A percentile compares a stretch with the other conserved stretches of the same genome.
These are phyloP conservation scores for Cynara cardunculus DNA, from an alignment of 129 eudicot genomes.

Conservation along the genomic window DNA sequence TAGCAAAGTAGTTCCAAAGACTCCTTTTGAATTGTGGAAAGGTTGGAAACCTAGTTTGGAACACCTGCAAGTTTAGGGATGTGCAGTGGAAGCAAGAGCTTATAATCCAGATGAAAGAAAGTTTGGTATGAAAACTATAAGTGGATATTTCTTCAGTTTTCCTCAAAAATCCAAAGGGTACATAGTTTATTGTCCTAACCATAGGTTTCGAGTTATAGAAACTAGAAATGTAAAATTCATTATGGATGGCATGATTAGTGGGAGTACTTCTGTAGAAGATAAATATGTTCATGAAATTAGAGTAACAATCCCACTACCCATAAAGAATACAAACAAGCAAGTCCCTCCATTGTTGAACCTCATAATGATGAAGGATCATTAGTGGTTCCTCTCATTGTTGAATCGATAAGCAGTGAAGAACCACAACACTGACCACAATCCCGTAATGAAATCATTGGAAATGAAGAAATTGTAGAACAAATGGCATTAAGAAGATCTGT, in stretches of 20 bases:
- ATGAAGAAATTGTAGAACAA: conserved; percentile 4
- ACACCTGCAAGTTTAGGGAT: too few relatives aligned
- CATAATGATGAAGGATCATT: background rate
- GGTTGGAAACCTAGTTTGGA: too few relatives aligned
- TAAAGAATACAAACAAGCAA: background rate
- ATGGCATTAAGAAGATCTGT: background rate
- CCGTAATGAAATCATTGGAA: background rate
- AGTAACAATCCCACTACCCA: background rate
- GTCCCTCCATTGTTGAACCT: background rate
- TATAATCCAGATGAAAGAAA: too few relatives aligned
- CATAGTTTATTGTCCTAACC: too few relatives aligned
- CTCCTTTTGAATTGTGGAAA: too few relatives aligned
- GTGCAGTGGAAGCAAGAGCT: too few relatives aligned
- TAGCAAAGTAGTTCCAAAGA: too few relatives aligned
- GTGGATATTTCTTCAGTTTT: too few relatives aligned
- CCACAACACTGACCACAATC: background rate
- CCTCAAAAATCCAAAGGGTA: too few relatives aligned
- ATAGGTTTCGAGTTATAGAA: too few relatives aligned
- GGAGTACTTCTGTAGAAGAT: background rate
- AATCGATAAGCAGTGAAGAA: background rate
- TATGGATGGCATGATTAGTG: background rate
- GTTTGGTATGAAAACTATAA: too few relatives aligned
- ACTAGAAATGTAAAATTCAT: too few relatives aligned
- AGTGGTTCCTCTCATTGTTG: background rate
- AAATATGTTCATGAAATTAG: background rate